Evolutionary conservation across 2,329 filamentous ascomycete species (phyloP), one percentile per base, ranked within the genome.

Genomic region (Cordyceps cateniannulata): DNA sequence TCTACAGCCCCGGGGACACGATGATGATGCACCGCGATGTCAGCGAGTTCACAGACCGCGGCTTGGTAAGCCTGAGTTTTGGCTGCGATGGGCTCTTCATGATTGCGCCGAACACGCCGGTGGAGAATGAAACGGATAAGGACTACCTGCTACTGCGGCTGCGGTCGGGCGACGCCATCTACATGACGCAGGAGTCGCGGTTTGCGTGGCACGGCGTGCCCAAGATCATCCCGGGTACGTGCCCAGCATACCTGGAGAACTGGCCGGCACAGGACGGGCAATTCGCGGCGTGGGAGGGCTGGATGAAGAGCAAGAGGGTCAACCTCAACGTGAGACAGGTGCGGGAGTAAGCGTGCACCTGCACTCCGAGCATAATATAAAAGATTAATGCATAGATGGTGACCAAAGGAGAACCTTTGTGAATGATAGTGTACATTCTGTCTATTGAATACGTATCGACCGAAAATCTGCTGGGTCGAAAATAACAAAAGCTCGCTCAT

Each of bases 131-230:
- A 66, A 1, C 67, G 50, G 64, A 72, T 5, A 83, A 82, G 65
- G 75, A 76, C 25, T 83, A 82, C 63, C 69, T 89, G 5, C 75
- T 87, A 2, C 70, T 96, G 40, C 81, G 88, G 24, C 77, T 98
- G 42, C 81, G 87, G 25, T 96, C 91, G 1, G 93, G 95, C 0
- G 93, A 97, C 76, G 91, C 87, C 0, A 85, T 98, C 1, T 92
- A 96, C 69, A 98, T 99, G 93, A 87, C 85, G 54, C 83, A 88
- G 22, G 80, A 85, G 62, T 88, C 90, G 4, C 81, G 95, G 48
- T 96, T 91, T 74, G 93, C 93, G 2, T 98, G 93, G 93, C 95
- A 98, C 75, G 93, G 90, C 14, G 92, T 98, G 14, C 93, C 95
- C 6, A 95, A 93, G 71, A 88, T 98, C 14, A 70, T 97, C 40